Evolutionary conservation across 73 alveolate genomes (phyloP).

Genomic region (Uronychia binucleata): DNA sequence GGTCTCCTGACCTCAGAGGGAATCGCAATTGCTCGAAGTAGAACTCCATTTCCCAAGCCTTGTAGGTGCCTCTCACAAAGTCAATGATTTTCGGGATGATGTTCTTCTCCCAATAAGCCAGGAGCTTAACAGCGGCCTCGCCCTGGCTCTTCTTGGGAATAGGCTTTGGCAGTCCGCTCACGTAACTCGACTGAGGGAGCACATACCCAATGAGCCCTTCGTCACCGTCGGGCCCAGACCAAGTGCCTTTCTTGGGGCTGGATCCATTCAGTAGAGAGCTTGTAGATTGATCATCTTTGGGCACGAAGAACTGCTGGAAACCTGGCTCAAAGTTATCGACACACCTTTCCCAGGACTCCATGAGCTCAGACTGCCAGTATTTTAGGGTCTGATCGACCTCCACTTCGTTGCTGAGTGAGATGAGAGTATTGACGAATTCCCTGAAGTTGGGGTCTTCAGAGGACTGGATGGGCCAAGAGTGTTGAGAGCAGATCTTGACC

Average conservation of each 20-base stretch:
- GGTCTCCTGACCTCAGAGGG: constrained; percentile 78
- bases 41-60: constrained; percentile 83
- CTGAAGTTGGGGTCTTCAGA: not conserved
- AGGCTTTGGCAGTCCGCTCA: constrained; percentile 61
- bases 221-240: no score
- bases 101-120: constrained; percentile 89
- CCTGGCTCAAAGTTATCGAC: constrained; percentile 55
- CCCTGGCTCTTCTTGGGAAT: constrained; percentile 55
- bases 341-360: constrained; percentile 68
- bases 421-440: constrained; percentile 18
- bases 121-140: constrained; percentile 69
- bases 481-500: constrained; percentile 13
- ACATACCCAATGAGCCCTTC: not conserved
- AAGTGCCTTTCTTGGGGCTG: no score
- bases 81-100: constrained; percentile 84
- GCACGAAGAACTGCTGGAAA: constrained; percentile 38
- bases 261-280: no score
- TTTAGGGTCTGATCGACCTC: constrained; percentile 42
- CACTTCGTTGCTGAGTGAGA: constrained; percentile 16
- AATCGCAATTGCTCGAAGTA: constrained; percentile 82
- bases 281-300: constrained; percentile 24
- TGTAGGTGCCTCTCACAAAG: constrained; percentile 77
- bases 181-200: constrained; percentile 45
- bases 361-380: constrained; percentile 44
- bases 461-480: not conserved